Conservation (phyloP, 2,329 filamentous ascomycete genomes). For the Cytospora schulzeri region DNA sequence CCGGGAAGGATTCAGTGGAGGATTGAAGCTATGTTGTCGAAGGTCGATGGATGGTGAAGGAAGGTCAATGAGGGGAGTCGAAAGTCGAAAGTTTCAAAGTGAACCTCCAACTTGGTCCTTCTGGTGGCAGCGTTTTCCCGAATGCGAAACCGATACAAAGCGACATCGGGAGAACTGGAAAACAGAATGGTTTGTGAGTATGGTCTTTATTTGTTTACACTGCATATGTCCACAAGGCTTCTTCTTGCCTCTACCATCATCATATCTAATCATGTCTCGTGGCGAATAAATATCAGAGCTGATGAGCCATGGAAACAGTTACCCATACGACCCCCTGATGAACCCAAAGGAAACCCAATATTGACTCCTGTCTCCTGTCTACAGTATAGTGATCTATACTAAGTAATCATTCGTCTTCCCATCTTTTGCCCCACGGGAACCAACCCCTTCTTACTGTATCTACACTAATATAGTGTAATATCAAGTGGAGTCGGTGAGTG, state of each 20-base stretch:
- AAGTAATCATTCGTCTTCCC: background rate
- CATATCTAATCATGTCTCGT: background rate
- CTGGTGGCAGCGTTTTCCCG: background rate
- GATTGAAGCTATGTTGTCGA: background rate
- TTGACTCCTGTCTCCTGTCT: background rate
- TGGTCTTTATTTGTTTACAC: background rate
- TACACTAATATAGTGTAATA: no score
- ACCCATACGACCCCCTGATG: background rate
- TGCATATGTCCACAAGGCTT: background rate
- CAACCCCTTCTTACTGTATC: no score
- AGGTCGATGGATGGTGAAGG: no score
- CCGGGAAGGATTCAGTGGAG: background rate
- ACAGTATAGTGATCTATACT: background rate
- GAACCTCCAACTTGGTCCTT: no score
- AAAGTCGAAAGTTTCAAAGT: background rate
- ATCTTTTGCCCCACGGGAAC: no score
- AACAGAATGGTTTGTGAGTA: background rate
- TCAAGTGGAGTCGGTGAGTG: no score
- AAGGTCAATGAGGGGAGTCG: background rate
- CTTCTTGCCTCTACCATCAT: no score
- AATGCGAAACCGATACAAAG: background rate
- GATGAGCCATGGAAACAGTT: background rate
- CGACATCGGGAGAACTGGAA: background rate
- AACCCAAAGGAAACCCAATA: background rate
- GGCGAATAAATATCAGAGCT: background rate